Base-by-base conservation (phyloP, 2,329 filamentous ascomycete genomes). In the Westerdykella ornata region DNA sequence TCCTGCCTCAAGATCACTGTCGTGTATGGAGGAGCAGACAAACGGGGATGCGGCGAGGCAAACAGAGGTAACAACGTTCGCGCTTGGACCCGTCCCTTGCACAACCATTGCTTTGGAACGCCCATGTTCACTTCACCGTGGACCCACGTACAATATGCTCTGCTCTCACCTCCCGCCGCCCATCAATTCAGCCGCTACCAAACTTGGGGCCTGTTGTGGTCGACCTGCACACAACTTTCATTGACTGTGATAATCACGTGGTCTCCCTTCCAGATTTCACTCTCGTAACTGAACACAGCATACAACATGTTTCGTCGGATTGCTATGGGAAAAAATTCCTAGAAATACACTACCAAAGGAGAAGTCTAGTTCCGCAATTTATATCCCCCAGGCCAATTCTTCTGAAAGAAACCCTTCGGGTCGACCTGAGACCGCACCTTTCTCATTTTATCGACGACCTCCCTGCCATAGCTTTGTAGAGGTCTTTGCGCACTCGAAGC, bases 341-440 rank as follows among this genome's bases (percentile, higher is more conserved):
- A 26, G 4, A 9, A 26, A 26, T 4, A 33, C 4, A 5, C 14
- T 18, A 11, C 31, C 11, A n/a, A 11, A 12, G 11, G 3, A n/a
- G 12, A 26, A 26, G 22, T 26, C 22, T 26, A 26, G 7, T 26
- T 7, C 7, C 31, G 3, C 11, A 45, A n/a, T 31, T 41, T 37
- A 20, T 32, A 41, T n/a, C 42, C 42, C 16, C 42, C 37, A 13
- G 38, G 38, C 16, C 41, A 17, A 19, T 29, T 28, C 4, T 11
- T 42, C 32, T 52, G 45, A 18, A 49, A 50, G 6, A 52, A 37
- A 5, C 41, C 32, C 17, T 45, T 37, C 11, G 48, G 48, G 31
- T 52, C 49, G 30, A 42, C 44, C 33, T 40, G 44, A 8, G 12
- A 13, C 8, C 37, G 35, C 13, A 42, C 39, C 6, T 32, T 33